Evolutionary conservation across 2,329 filamentous ascomycete species (phyloP).

Genomic region (Tolypocladium ophioglossoides): DNA sequence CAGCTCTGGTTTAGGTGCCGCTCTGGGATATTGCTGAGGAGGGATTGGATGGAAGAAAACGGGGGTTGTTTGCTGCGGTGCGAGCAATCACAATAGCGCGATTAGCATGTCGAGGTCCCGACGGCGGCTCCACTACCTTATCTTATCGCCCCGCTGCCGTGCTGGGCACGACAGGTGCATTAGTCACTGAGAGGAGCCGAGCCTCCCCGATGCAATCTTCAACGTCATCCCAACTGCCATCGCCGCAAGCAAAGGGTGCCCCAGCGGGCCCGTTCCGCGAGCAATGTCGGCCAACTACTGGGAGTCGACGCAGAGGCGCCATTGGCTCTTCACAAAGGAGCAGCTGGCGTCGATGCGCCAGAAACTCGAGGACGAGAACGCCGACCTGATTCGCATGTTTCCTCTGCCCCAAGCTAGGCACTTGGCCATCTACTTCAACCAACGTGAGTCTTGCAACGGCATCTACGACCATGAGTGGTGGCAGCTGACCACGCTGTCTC

Average conservation of each 20-base stretch:
- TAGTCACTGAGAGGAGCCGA: not conserved
- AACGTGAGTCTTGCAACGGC: conserved; percentile 46
- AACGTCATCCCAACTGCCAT: not conserved
- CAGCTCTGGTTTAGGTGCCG: conserved; percentile 1
- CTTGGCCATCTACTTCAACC: conserved; percentile 84
- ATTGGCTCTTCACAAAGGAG: conserved; percentile 84
- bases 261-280: conserved; percentile 1
- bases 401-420: conserved; percentile 73
- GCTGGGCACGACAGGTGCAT: not conserved
- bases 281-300: conserved; percentile 91
- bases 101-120: conserved; percentile 1
- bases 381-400: conserved; percentile 63
- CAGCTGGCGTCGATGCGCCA: conserved; percentile 66
- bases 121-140: conserved; percentile 1
- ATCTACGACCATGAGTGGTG: not conserved
- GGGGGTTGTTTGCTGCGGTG: not conserved
- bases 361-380: conserved; percentile 67
- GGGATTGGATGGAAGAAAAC: not conserved
- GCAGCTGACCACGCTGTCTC: not conserved
- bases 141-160: conserved; percentile 3
- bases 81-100: conserved; percentile 3
- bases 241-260: not conserved
- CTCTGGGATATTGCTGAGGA: not conserved
- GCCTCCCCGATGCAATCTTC: not conserved
- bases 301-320: conserved; percentile 82